Evolutionary conservation across 192 early-diverging fungal genomes (phyloP).

Genomic region (Spinellus fusiger): DNA sequence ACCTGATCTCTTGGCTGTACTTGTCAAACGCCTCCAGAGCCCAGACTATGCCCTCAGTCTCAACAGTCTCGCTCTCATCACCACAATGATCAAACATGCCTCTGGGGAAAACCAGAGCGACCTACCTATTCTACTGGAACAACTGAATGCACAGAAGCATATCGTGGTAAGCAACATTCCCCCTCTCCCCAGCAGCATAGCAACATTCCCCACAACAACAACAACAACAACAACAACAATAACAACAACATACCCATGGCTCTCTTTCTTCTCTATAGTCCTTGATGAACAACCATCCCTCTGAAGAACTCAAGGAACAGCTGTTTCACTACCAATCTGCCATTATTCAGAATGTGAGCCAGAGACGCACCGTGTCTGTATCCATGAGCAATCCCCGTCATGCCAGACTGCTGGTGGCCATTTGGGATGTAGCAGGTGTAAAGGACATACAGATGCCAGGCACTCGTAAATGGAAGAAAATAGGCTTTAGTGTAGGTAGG

Average conservation of each 20-base stretch:
- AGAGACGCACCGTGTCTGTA: conserved; percentile 43
- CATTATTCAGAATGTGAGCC: conserved; percentile 48
- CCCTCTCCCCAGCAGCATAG: not conserved
- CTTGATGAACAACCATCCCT: conserved; percentile 44
- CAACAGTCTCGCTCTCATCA: conserved; percentile 58
- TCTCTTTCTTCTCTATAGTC: conserved; percentile 17
- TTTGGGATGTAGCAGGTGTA: conserved; percentile 47
- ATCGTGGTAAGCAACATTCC: conserved; percentile 47
- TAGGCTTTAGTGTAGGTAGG: conserved; percentile 58
- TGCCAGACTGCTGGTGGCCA: conserved; percentile 41
- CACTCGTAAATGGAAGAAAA: conserved; percentile 48
- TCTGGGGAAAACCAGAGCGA: conserved; percentile 43
- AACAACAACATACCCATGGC: not conserved
- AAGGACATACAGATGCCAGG: conserved; percentile 28
- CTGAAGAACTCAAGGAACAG: conserved; percentile 56
- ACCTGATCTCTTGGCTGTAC: conserved; percentile 38
- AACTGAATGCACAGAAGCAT: conserved; percentile 38
- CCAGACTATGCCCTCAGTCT: conserved; percentile 59
- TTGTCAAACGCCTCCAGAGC: conserved; percentile 52
- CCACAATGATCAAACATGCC: conserved; percentile 55
- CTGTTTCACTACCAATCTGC: conserved; percentile 65
- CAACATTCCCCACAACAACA: no score
- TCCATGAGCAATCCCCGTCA: conserved; percentile 45
- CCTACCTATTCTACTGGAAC: conserved; percentile 45
- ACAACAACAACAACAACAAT: no score